Conservation (phyloP, 2,329 filamentous ascomycete species). For the Calonectria ilicicola region DNA sequence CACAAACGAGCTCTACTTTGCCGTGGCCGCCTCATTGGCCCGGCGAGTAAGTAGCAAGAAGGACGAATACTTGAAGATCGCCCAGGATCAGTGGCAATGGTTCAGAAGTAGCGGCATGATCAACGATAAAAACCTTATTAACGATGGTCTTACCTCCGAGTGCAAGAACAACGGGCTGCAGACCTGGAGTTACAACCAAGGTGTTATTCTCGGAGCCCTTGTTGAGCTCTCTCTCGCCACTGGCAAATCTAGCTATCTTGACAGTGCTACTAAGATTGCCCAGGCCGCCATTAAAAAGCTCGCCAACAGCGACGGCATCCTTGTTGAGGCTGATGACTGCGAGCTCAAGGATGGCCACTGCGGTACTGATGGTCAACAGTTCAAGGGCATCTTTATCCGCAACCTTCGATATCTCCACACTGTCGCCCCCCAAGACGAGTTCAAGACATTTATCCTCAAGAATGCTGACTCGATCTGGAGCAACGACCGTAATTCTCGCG, state of each 20-base stretch:
- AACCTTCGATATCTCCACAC: slow-evolving; percentile 71
- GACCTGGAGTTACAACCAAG: slow-evolving; percentile 70
- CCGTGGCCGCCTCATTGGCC: slow-evolving; percentile 64
- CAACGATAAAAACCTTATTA: slow-evolving; percentile 62
- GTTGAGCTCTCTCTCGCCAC: slow-evolving; percentile 63
- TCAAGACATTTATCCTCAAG: slow-evolving; percentile 65
- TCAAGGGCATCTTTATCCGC: slow-evolving; percentile 79
- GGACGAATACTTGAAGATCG: slow-evolving; percentile 59
- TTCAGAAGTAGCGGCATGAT: slow-evolving; percentile 64
- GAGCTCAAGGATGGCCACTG: slow-evolving; percentile 52
- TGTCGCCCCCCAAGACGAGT: slow-evolving; percentile 61
- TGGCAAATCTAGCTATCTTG: slow-evolving; percentile 54
- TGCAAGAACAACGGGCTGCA: slow-evolving; percentile 65
- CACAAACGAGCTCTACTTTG: slow-evolving; percentile 69
- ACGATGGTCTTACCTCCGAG: slow-evolving; percentile 61
- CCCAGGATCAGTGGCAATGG: slow-evolving; percentile 65
- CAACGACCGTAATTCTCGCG: slow-evolving; percentile 62
- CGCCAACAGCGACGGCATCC: slow-evolving; percentile 58
- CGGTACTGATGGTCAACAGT: slow-evolving; percentile 68
- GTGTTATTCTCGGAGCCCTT: slow-evolving; percentile 66
- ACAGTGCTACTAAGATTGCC: slow-evolving; percentile 61
- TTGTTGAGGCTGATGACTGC: slow-evolving; percentile 54
- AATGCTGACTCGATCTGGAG: slow-evolving; percentile 77
- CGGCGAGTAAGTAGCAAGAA: slow-evolving; percentile 56
- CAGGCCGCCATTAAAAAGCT: slow-evolving; percentile 62